phyloP scores from a whole-genome alignment of 2,329 filamentous ascomycete species.

The Trichoderma pleuroti region DNA sequence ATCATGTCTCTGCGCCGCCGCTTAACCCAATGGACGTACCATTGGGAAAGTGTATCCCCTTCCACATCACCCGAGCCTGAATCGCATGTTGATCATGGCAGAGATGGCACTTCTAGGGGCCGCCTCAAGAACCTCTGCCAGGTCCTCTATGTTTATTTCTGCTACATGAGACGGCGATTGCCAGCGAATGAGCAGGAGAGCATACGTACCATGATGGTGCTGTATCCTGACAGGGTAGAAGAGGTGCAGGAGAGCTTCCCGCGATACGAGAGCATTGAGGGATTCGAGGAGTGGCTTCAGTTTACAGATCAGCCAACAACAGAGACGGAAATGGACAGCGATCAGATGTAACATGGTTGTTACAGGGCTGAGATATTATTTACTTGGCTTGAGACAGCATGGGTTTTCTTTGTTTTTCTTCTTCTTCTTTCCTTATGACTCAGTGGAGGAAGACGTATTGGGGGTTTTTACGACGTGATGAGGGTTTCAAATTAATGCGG shows the following conservation, averaged over 20 bases:
- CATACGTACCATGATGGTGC: background rate
- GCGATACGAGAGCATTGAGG: constrained; percentile 1
- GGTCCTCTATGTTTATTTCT: constrained; percentile 17
- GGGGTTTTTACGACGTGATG: background rate
- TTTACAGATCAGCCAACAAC: background rate
- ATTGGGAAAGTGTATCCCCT: background rate
- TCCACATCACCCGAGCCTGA: background rate
- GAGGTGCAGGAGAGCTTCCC: constrained; percentile 15
- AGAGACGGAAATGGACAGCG: background rate
- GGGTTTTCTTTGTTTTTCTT: background rate
- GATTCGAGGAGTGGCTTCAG: constrained; percentile 8
- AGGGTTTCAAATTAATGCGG: background rate
- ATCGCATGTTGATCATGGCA: background rate
- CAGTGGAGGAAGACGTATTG: background rate
- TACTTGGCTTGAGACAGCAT: background rate
- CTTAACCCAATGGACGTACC: background rate
- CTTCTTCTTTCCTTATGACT: background rate
- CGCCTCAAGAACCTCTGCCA: constrained; percentile 5
- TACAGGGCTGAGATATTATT: background rate
- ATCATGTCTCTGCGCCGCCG: constrained; percentile 14
- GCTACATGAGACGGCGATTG: constrained; percentile 11
- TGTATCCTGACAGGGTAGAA: background rate
- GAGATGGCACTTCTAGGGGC: background rate
- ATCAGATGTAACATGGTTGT: background rate
- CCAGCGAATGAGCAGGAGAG: background rate